Evolutionary conservation across 139 green algal genomes (phyloP).

Genomic region (Chlamydomonas eustigma): DNA sequence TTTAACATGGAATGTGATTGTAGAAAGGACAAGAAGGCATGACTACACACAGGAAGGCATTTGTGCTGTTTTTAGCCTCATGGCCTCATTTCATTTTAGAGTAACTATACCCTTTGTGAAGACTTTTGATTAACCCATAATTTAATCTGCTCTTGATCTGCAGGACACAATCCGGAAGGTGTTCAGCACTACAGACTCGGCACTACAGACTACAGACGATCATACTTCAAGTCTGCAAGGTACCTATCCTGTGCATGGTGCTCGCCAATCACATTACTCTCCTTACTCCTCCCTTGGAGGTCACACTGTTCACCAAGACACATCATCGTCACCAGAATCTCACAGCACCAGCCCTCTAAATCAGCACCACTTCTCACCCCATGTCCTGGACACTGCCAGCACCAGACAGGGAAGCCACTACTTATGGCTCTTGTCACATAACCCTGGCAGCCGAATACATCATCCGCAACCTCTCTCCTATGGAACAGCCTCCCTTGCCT

Average conservation of each 20-base stretch:
- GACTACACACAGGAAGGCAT: background rate
- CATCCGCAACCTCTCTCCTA: background rate
- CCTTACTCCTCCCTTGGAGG: background rate
- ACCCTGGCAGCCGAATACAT: background rate
- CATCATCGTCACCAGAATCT: background rate
- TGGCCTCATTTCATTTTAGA: background rate
- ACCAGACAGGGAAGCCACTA: too few relatives aligned
- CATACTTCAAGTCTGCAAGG: too few relatives aligned
- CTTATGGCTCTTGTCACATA: background rate
- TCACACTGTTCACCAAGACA: background rate
- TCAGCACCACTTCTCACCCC: background rate
- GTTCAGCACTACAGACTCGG: constrained; percentile 31
- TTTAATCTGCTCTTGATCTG: background rate
- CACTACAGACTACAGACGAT: too few relatives aligned
- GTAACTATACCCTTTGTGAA: background rate
- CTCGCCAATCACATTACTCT: too few relatives aligned
- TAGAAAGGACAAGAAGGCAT: background rate
- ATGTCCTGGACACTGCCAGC: background rate
- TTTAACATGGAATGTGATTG: background rate
- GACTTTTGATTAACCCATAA: background rate
- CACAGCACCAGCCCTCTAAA: too few relatives aligned
- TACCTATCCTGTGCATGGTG: too few relatives aligned
- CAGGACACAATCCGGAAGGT: constrained; percentile 35
- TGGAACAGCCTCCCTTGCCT: background rate
- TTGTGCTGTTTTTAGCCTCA: background rate